phyloP scores from a whole-genome alignment of 371 early-diverging fungal genomes.

The Gilbertella persicaria region DNA sequence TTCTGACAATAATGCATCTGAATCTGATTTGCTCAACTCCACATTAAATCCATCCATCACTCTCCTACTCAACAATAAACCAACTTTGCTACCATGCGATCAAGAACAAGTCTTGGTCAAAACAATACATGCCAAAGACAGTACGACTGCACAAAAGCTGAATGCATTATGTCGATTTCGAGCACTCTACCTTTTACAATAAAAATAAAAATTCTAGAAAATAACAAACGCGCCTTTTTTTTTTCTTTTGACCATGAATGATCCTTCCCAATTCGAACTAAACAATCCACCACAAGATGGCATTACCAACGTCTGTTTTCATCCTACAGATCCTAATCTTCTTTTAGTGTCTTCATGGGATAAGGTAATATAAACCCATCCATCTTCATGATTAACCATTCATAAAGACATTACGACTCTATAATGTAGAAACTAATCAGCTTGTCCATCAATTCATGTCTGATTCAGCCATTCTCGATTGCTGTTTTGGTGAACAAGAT shows the following conservation, averaged over 20 bases:
- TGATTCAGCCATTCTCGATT: conserved; percentile 74
- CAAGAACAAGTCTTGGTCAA: not conserved
- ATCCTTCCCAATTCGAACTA: conserved; percentile 65
- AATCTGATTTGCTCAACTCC: no score
- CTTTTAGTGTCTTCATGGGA: conserved; percentile 92
- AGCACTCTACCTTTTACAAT: not conserved
- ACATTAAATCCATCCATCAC: no score
- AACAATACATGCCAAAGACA: not conserved
- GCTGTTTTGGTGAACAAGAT: conserved; percentile 62
- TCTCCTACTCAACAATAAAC: no score
- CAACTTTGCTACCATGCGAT: no score
- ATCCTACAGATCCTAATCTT: conserved; percentile 58
- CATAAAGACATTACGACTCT: conserved; percentile 72
- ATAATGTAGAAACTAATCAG: conserved; percentile 70
- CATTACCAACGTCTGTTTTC: conserved; percentile 76
- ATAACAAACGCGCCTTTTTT: conserved; percentile 2
- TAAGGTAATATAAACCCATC: conserved; percentile 59
- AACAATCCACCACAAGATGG: conserved; percentile 85
- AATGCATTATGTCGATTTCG: not conserved
- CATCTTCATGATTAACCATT: no score
- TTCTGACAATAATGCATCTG: no score
- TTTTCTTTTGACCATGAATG: conserved; percentile 16
- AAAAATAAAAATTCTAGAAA: not conserved
- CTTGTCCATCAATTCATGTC: conserved; percentile 58
- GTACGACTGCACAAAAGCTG: not conserved